Base-by-base conservation (phyloP, 1,284 basidiomycete species). In the Pterula multifida region DNA sequence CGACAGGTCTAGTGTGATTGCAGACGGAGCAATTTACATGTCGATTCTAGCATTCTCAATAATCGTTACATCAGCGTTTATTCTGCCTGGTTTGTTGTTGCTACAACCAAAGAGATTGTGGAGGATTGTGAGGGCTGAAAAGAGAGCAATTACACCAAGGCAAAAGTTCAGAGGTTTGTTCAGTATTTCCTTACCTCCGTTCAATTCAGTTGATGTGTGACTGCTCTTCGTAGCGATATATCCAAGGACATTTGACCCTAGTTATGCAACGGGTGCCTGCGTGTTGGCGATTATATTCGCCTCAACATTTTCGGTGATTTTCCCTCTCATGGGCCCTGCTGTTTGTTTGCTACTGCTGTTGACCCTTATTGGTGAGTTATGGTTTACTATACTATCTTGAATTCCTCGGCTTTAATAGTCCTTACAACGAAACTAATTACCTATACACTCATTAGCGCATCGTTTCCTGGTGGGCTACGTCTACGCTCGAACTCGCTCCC, bases 391-490 rank as follows among this genome's bases (percentile, higher is more conserved):
- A 15, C 42, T 21, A 45, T 11, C 22, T n/a, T n/a, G n/a, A n/a
- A n/a, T n/a, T n/a, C n/a, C n/a, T 12, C 32, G 17, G 17, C 32
- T n/a, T n/a, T n/a, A n/a, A n/a, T n/a, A n/a, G n/a, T n/a, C n/a
- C n/a, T n/a, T n/a, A n/a, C n/a, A n/a, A n/a, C n/a, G n/a, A n/a
- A n/a, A n/a, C n/a, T n/a, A n/a, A n/a, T n/a, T n/a, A n/a, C n/a
- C n/a, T n/a, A n/a, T n/a, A n/a, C 22, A 15, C 19, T n/a, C 22
- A 9, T 6, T 55, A 85, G 82, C 85, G 12, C 81, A 85, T 63
- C 79, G 83, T 39, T 88, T 79, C 65, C 73, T 88, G 50, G 68
- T 85, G 51, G 80, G 81, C 35, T 85, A 86, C 60, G 84, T 88
- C 23, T 85, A 81, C 57, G 79, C 75, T 12, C 73, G 81, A 24